Evolutionary conservation across 2,329 filamentous ascomycete species (phyloP), one percentile per base, ranked within the genome.

Genomic region (Monilinia polystroma): DNA sequence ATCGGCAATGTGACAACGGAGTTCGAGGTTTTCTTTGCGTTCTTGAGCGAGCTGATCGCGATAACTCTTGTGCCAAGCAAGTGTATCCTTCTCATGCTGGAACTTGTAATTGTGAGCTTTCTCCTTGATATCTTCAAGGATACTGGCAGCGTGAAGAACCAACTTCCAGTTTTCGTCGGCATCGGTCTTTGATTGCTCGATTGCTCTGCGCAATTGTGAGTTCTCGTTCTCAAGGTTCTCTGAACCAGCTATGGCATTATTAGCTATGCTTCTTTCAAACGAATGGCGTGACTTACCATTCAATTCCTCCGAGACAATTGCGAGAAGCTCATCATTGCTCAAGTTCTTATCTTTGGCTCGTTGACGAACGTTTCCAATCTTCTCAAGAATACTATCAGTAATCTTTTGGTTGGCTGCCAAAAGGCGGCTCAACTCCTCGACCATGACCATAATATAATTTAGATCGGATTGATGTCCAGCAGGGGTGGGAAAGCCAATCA

Each of bases 401-500:
- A 89, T 80, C 74, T 88, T 85, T 45, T 84, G 82, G 72, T 86
- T 87, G 12, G 71, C 51, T 67, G 68, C 38, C 66, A 69, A 43
- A 72, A 67, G 55, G 69, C 69, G 12, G 45, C 74, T 89, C 78
- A 89, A 80, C 74, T 88, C 85, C 73, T 90, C 87, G 14, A 90
- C 87, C 84, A 89, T 86, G 70, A 81, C 81, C 74, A 89, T 88
- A 73, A 90, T 87, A 77, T 87, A 86, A 74, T 87, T 88, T 68
- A 90, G 82, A 76, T 90, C 87, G 63, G 86, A 84, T 76, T 89
- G 86, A 75, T 90, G 87, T 58, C 86, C 87, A 23, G 87, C 87
- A n/a, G 87, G 87, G 20, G 85, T 87, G 18, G 87, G 86, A 52
- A 75, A 74, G 8, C 75, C 76, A 53, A 73, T 68, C 70, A 75